Evolutionary conservation across 2,329 filamentous ascomycete genomes (phyloP), one percentile per base, ranked within the genome.

Genomic region (Hymenoscyphus fraxineus): DNA sequence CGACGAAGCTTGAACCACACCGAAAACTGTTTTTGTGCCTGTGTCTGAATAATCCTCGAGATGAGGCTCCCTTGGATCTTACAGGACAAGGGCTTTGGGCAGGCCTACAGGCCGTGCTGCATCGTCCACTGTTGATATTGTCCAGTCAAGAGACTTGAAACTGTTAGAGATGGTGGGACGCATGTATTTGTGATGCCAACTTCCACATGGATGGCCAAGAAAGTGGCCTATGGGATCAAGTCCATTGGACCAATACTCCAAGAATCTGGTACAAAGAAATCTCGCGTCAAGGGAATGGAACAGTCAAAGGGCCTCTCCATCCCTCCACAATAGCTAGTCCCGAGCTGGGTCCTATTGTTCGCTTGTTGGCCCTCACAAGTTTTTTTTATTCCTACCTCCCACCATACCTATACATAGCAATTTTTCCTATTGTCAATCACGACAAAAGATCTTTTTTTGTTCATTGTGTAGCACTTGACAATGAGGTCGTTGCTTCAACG

Each of bases 131-230:
- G 44, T 38, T 13, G 47, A 54, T 61, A 65, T 66, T 62, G 64
- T 69, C 70, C 69, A 72, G 64, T 72, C 58, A 62, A 69, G 65
- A 68, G 58, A 59, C 61, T 5, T 62, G 63, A 66, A 69, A 64
- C 56, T 40, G 35, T 61, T 56, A 57, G 55, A 59, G 60, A 27
- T 22, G 19, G 19, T 12, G 19, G 22, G 19, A 54, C 13, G 47
- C 47, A 54, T 54, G 3, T 54, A n/a, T 54, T 54, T 54, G 19
- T 19, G 22, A 19, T 54, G 22, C 19, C 9, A 31, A 27, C n/a
- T 54, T 15, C 19, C 19, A 22, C 47, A 54, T 27, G 47, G 47
- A 31, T 54, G 47, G 68, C 69, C 68, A 60, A 68, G 62, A 59
- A 67, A 63, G 58, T 55, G 58, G 39, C 64, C 38, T 65, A 55